Base-by-base conservation (phyloP, 768 basidiomycete species). In the Suillus lakei region DNA sequence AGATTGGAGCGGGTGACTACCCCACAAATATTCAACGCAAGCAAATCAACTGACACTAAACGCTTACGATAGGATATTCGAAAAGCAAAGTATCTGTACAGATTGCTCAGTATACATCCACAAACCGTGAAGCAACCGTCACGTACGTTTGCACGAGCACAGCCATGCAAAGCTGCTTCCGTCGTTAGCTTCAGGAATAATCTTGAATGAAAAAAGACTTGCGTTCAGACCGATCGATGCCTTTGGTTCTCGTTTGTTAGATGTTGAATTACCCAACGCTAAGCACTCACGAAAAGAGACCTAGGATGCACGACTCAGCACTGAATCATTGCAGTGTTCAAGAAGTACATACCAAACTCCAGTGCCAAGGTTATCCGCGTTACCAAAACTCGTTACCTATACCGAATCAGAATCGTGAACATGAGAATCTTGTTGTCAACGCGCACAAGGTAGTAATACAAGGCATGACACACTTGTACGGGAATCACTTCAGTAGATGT, bases 401-500 rank as follows among this genome's bases (percentile, higher is more conserved):
- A 26, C 28, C 18, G 28, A 26, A 7, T 62, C 13, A 46, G 34
- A 34, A 36, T 36, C 53, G 16, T 54, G 16, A 53, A 60, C 38
- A 51, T n/a, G 12, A 46, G 44, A 18, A 23, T 26, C 6, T 23
- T 23, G 18, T 56, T 30, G 15, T 26, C 3, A n/a, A 28, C 8
- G 44, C 76, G 41, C 68, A 84, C 83, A 44, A 82, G 72, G 66
- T 83, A 82, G 66, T 77, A 72, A 66, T 83, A 82, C 61, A 82
- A 76, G 2, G 78, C 68, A 69, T 64, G 68, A 54, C 54, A 64
- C 67, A 69, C 68, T 69, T 12, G 32, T 48, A 28, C 36, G 13
- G 10, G 46, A 10, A 50, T 12, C 2, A 34, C 32, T 34, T 39
- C 21, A 23, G 36, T 23, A 9, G 28, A 53, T 32, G 23, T 28